These are phyloP conservation scores for Vitis hybrid DNA, from an alignment of 177 flowering plant species.

Conservation along the genomic window DNA sequence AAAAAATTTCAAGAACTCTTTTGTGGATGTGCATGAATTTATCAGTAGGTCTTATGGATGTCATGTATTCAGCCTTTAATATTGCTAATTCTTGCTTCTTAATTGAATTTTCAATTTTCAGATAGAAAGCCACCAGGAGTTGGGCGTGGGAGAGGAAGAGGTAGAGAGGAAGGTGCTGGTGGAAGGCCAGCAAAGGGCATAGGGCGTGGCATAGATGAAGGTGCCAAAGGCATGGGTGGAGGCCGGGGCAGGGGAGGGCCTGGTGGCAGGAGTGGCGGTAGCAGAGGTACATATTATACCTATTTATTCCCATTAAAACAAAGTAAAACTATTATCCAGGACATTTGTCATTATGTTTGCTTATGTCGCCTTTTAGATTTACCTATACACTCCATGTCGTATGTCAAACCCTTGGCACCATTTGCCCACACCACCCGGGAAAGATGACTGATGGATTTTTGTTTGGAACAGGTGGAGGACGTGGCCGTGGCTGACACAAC, in stretches of 20 bases:
- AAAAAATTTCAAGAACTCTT: no score
- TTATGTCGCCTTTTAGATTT: no score
- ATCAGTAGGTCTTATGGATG: no score
- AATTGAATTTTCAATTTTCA: neutral
- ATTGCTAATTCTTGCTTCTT: no score
- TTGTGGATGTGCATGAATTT: no score
- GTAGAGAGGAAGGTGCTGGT: slow-evolving; percentile 29
- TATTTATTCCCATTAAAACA: neutral
- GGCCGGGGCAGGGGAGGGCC: slow-evolving; percentile 44
- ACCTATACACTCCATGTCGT: no score
- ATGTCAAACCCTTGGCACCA: no score
- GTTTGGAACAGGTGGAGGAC: slow-evolving; percentile 9
- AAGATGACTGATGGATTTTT: neutral
- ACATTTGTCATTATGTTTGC: no score
- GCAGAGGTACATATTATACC: slow-evolving; percentile 28
- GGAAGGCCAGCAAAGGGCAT: slow-evolving; percentile 36
- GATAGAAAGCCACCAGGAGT: slow-evolving; percentile 30
- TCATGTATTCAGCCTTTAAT: no score
- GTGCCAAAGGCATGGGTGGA: slow-evolving; percentile 35
- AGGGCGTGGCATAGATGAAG: slow-evolving; percentile 44
- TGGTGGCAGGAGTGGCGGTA: slow-evolving; percentile 33
- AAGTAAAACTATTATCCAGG: no score
- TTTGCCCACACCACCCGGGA: no score
- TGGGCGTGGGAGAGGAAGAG: slow-evolving; percentile 35
- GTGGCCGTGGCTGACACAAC: slow-evolving; percentile 7